Conservation (phyloP, 2,329 filamentous ascomycete genomes). For the Amylocarpus encephaloides region DNA sequence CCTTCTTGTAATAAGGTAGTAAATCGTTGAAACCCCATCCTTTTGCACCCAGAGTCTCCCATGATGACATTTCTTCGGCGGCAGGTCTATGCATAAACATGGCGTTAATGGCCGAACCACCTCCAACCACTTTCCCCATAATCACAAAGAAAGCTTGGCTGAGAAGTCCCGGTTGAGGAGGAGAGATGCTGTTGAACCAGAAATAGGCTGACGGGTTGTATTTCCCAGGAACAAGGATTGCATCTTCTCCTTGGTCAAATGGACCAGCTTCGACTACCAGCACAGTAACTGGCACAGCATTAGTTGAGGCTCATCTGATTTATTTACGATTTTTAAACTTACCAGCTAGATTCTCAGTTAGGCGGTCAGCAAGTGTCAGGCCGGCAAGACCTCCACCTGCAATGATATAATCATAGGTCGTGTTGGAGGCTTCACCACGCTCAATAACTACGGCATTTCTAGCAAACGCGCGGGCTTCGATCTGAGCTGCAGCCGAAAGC, state of each 20-base stretch:
- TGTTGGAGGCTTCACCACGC: conserved; percentile 1
- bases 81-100: conserved; percentile 19
- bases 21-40: conserved; percentile 46
- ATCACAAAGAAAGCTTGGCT: conserved; percentile 31
- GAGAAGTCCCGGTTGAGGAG: conserved; percentile 33
- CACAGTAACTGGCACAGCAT: conserved; percentile 20
- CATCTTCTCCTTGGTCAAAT: conserved; percentile 41
- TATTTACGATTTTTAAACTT: conserved; percentile 24
- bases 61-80: conserved; percentile 37
- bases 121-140: conserved; percentile 38
- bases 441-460: conserved; percentile 10
- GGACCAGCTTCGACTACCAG: conserved; percentile 45
- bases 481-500: background rate
- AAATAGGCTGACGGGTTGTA: conserved; percentile 41
- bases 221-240: conserved; percentile 38
- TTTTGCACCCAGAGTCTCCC: conserved; percentile 40
- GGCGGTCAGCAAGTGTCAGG: conserved; percentile 14
- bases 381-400: conserved; percentile 29
- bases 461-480: conserved; percentile 21
- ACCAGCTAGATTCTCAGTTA: conserved; percentile 16
- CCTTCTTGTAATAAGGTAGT: conserved; percentile 44
- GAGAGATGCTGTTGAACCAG: conserved; percentile 31
- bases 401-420: conserved; percentile 27
- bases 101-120: conserved; percentile 35
- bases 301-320: background rate